Conservation (phyloP, 148 eudicot genomes). For the Rhododendron kiyosumense region DNA sequence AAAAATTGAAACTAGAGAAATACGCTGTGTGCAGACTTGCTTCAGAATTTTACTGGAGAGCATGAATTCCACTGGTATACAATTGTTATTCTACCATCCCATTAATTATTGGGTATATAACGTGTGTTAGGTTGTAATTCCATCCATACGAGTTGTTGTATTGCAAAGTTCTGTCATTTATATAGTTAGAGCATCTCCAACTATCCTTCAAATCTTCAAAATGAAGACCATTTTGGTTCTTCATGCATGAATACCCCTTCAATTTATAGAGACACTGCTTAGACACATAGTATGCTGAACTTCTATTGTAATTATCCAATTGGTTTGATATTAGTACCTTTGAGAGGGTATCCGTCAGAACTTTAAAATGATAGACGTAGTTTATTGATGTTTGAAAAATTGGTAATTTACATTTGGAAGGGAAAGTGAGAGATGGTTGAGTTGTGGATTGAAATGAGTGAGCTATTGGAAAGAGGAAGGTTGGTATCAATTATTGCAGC, state of each 20-base stretch:
- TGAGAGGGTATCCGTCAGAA: not conserved
- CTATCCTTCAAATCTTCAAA: not conserved
- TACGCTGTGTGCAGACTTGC: conserved; percentile 59
- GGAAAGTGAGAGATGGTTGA: not conserved
- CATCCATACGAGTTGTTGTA: not conserved
- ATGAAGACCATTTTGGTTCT: not conserved
- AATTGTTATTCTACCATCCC: not conserved
- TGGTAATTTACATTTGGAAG: not conserved
- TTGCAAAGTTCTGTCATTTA: not conserved
- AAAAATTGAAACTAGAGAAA: conserved; percentile 38
- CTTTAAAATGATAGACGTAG: not conserved
- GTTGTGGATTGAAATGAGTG: not conserved
- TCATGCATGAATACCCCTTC: not conserved
- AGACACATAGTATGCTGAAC: not conserved
- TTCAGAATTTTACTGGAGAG: conserved; percentile 59
- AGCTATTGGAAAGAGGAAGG: not conserved
- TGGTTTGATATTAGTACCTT: not conserved
- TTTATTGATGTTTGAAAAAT: not conserved
- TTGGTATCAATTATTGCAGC: not conserved
- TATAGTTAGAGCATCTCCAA: not conserved
- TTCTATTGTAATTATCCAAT: not conserved
- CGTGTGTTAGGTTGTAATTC: not conserved
- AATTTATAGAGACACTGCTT: not conserved
- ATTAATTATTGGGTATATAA: not conserved
- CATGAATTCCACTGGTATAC: conserved; percentile 59